Evolutionary conservation across 2,329 filamentous ascomycete species (phyloP).

Genomic region (Exophiala phaeomuriformis): DNA sequence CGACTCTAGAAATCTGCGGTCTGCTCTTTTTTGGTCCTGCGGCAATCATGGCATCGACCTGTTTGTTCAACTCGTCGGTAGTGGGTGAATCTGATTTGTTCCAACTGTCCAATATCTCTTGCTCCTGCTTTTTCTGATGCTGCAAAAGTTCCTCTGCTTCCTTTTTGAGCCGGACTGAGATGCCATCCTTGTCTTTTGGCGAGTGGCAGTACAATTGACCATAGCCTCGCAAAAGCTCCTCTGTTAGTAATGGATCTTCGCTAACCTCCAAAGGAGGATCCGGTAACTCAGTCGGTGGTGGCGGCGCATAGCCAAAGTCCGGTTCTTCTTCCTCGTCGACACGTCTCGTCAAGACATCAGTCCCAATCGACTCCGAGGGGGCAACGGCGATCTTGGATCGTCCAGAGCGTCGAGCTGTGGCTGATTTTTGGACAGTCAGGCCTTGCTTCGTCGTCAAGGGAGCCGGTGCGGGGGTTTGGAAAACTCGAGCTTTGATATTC

Average conservation of each 20-base stretch:
- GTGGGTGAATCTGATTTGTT: conserved; percentile 25
- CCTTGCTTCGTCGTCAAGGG: conserved; percentile 53
- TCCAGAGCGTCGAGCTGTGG: conserved; percentile 55
- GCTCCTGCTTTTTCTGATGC: conserved; percentile 54
- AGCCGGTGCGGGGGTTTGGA: conserved; percentile 60
- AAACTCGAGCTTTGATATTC: conserved; percentile 71
- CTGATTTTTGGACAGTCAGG: conserved; percentile 54
- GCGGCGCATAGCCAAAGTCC: conserved; percentile 86
- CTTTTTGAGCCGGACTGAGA: conserved; percentile 56
- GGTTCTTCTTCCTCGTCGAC: conserved; percentile 54
- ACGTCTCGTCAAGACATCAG: conserved; percentile 12
- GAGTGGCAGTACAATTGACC: conserved; percentile 44
- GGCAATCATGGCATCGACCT: conserved; percentile 60
- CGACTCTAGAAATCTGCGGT: conserved; percentile 28
- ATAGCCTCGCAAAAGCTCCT: conserved; percentile 48
- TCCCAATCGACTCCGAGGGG: conserved; percentile 37
- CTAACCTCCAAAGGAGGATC: conserved; percentile 41
- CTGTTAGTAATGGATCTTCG: conserved; percentile 46
- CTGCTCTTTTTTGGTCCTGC: conserved; percentile 48
- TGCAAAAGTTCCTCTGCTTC: conserved; percentile 62
- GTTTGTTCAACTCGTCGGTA: conserved; percentile 35
- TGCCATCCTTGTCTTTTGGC: conserved; percentile 46
- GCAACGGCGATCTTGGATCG: conserved; percentile 45
- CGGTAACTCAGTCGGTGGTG: conserved; percentile 49
- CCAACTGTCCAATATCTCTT: conserved; percentile 32